Base-by-base conservation (phyloP, 129 eudicot species). In the Apium graveolens region DNA sequence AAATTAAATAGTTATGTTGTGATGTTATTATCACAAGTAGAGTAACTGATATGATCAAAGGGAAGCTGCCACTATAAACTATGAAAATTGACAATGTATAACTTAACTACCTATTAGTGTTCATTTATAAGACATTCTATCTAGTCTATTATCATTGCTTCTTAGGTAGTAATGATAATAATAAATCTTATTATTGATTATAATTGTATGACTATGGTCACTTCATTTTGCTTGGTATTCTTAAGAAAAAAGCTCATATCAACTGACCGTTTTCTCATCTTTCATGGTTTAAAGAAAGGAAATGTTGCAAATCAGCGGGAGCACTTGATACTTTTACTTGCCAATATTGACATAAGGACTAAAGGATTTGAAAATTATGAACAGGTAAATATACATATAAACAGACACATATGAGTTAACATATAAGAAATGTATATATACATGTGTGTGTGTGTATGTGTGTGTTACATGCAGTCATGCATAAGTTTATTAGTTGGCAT, bases 241-340 rank as follows among this genome's bases (percentile, higher is more conserved):
- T 55, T 21, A 55, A 24, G 74, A 57, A n/a, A 41, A 27, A 12
- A 26, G 21, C 31, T 74, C 32, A 51, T 76, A 29, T 69, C 24
- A 78, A 82, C 84, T 84, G 78, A 83, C 83, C 75, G 44, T 82
- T 69, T 24, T 78, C 78, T 63, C 74, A 39, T 75, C 71, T 11
- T 45, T 81, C 45, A 80, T 48, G 79, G 46, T 74, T 74, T 88
- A 83, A 83, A 96, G 99, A 92, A 92, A 90, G 97, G 97, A 87
- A 96, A 96, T 86, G 97, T 90, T 45, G 97, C 96, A 20, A 96
- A 96, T 85, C 99, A 96, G 81, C 85, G 99, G 83, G 99, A 96
- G 86, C 99, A 96, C 86, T 87, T 96, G 78, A 87, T 90, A 77
- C 78, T 96, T 83, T 84, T 96, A 77, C 97, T 96, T 85, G 99